These are phyloP conservation scores for Neoascochyta sp. DNA, from an alignment of 2,329 filamentous ascomycete genomes.

Conservation along the genomic window DNA sequence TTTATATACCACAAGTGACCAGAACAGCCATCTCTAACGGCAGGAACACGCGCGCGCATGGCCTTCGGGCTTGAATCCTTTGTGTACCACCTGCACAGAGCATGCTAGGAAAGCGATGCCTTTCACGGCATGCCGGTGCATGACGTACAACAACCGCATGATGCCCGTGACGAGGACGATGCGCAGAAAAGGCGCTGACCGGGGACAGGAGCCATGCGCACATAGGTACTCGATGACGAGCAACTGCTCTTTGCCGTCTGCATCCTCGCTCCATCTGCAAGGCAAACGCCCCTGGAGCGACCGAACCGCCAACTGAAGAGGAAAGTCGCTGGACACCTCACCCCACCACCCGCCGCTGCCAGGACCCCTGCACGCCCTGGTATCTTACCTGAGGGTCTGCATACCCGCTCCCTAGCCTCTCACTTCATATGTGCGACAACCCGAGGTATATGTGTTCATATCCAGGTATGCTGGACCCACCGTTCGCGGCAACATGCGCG, in stretches of 20 bases:
- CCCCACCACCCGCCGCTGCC: constrained; percentile 6
- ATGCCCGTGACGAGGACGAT: constrained; percentile 7
- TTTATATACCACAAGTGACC: background rate
- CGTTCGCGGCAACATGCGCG: constrained; percentile 9
- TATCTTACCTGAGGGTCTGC: constrained; percentile 11
- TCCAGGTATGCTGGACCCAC: constrained; percentile 3
- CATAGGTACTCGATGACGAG: constrained; percentile 21
- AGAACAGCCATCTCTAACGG: background rate
- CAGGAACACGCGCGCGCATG: background rate
- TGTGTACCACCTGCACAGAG: constrained; percentile 1
- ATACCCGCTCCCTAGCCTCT: constrained; percentile 17
- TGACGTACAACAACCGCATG: constrained; percentile 11
- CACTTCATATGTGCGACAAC: constrained; percentile 7
- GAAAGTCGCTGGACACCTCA: constrained; percentile 15
- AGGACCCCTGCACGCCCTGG: constrained; percentile 11
- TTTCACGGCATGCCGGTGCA: constrained; percentile 4
- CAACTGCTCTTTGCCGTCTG: constrained; percentile 16
- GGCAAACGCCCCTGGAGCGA: constrained; percentile 6
- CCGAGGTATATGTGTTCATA: constrained; percentile 4
- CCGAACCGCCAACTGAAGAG: constrained; percentile 10
- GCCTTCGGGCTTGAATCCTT: background rate
- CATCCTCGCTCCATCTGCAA: constrained; percentile 8
- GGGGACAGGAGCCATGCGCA: constrained; percentile 14
- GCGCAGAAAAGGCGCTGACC: constrained; percentile 9
- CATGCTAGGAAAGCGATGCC: background rate